A percentile compares a stretch with the other conserved stretches of the same genome.
Evolutionary conservation across 257 asterid species (phyloP).

Genomic region (Jaltomata sinuosa): DNA sequence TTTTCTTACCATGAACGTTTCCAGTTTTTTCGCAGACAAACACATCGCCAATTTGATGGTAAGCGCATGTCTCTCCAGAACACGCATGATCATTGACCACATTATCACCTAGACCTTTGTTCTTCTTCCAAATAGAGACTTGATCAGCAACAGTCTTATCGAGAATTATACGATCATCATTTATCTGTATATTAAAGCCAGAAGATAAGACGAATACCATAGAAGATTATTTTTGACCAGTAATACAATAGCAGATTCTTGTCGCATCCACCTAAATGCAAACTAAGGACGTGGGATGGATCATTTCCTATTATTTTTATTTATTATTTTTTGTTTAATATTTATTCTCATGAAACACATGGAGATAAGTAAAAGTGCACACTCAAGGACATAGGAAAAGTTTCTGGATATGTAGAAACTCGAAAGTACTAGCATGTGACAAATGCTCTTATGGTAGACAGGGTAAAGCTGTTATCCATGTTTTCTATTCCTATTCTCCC

Average conservation of each 20-base stretch:
- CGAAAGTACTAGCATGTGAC: background rate
- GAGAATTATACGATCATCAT: slow-evolving; percentile 69
- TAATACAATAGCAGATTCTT: background rate
- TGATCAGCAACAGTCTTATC: slow-evolving; percentile 95
- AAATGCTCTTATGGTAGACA: background rate
- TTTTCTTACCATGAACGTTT: slow-evolving; percentile 67
- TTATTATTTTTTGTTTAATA: background rate
- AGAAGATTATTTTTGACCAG: background rate
- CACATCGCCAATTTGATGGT: slow-evolving; percentile 79
- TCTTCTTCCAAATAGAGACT: slow-evolving; percentile 88
- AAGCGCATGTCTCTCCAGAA: slow-evolving; percentile 76
- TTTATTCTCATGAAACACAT: background rate
- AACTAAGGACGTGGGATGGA: background rate
- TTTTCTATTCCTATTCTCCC: background rate
- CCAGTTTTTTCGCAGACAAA: slow-evolving; percentile 95
- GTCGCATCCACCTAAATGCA: background rate
- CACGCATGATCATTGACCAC: slow-evolving; percentile 65
- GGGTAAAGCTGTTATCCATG: background rate
- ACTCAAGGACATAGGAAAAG: background rate
- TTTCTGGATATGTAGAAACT: background rate
- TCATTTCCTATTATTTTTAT: background rate
- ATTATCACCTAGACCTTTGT: slow-evolving; percentile 71
- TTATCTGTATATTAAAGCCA: slow-evolving; percentile 36
- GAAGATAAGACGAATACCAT: background rate
- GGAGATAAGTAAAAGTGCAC: background rate